These are phyloP conservation scores for Cordyceps militaris DNA, from an alignment of 2,329 filamentous ascomycete genomes.

Conservation along the genomic window DNA sequence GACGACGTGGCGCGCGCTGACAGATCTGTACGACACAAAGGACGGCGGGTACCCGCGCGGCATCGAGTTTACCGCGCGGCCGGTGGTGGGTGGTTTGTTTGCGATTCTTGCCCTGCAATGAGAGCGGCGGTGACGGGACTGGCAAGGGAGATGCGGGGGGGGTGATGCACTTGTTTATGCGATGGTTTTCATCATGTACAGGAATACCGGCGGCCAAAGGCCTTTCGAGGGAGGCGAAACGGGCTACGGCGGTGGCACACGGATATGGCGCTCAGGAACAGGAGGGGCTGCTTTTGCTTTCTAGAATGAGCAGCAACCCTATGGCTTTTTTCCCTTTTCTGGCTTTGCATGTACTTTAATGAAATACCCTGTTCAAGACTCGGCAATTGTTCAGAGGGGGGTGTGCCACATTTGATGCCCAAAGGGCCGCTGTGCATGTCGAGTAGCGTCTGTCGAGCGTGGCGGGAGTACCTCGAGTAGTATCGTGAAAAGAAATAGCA, in stretches of 20 bases:
- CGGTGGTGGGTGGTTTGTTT: slow-evolving; percentile 76
- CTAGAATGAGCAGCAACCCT: slow-evolving; percentile 45
- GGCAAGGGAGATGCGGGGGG: not conserved
- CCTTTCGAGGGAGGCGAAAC: too few relatives aligned
- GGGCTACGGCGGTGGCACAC: not conserved
- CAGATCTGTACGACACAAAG: slow-evolving; percentile 69
- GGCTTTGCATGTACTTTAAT: too few relatives aligned
- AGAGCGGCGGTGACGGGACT: not conserved
- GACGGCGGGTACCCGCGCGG: slow-evolving; percentile 58
- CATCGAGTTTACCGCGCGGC: slow-evolving; percentile 66
- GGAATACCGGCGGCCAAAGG: not conserved
- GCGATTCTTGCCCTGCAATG: slow-evolving; percentile 60
- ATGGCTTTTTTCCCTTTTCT: too few relatives aligned
- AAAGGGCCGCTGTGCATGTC: too few relatives aligned
- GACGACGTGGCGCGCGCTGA: slow-evolving; percentile 60
- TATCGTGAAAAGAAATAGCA: not conserved
- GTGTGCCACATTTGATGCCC: too few relatives aligned
- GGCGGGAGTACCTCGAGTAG: not conserved
- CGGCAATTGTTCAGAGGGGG: too few relatives aligned
- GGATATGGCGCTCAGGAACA: not conserved
- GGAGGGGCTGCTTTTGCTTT: not conserved
- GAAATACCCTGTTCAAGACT: not conserved
- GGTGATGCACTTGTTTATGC: not conserved
- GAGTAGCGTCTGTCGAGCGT: not conserved
- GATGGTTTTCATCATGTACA: not conserved